A percentile compares a stretch with the other conserved stretches of the same genome.
phyloP scores from a whole-genome alignment of 2,329 filamentous ascomycete genomes.

The Trichoderma pleuroti region DNA sequence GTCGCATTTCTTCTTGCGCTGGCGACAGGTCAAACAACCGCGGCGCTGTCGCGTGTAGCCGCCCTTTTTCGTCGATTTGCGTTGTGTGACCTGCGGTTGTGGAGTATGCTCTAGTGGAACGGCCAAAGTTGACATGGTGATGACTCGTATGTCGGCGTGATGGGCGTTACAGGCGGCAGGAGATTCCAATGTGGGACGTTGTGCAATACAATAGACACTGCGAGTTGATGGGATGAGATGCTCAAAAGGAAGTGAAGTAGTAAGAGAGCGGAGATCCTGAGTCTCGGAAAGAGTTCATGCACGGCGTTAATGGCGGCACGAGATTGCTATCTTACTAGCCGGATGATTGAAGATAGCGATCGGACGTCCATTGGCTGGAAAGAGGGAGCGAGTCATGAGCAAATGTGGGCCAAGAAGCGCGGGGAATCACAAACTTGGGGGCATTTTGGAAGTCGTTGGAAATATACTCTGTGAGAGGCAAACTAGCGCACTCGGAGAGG shows the following conservation, averaged over 20 bases:
- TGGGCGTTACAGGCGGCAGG: slow-evolving; percentile 4
- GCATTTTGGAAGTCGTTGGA: not conserved
- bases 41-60: slow-evolving; percentile 12
- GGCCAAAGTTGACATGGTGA: slow-evolving; percentile 1
- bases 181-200: not conserved
- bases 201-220: not conserved
- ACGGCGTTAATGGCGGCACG: slow-evolving; percentile 4
- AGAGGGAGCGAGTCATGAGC: not conserved
- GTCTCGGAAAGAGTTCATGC: not conserved
- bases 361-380: not conserved
- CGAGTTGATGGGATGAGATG: not conserved
- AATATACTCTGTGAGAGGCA: not conserved
- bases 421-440: not conserved
- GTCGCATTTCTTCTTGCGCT: slow-evolving; percentile 13
- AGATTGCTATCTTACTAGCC: not conserved
- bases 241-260: not conserved
- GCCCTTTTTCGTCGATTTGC: not conserved
- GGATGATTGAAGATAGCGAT: not conserved
- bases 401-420: not conserved
- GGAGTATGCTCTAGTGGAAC: not conserved
- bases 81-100: not conserved
- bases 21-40: slow-evolving; percentile 2
- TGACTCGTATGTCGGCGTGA: not conserved
- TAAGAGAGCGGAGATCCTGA: not conserved
- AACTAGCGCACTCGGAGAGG: not conserved